Base-by-base conservation (phyloP, 2,329 filamentous ascomycete genomes). In the Ophiocordyceps camponoti-floridani region DNA sequence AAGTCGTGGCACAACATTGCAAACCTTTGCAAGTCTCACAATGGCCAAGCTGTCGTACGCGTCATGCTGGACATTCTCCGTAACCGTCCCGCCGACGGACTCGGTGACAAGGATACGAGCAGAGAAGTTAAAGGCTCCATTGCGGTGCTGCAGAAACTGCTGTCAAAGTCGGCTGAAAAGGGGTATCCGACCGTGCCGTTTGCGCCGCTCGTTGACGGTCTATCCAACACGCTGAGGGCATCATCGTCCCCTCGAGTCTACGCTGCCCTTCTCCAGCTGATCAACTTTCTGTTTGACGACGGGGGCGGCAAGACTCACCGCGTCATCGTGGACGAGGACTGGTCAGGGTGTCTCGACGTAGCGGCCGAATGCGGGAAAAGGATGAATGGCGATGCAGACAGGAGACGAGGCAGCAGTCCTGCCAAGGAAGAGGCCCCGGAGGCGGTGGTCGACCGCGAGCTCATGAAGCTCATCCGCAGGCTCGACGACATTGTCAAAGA, bases 11-110 rank as follows among this genome's bases (percentile, higher is more conserved):
- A 76, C 48, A 79, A 78, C 0, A 65, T 87, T 30, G 70, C 73
- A 54, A 81, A 84, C 50, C 65, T 88, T 0, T 80, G 79, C 63
- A 77, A 70, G 53, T 86, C 82, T 1, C 82, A 86, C 55, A 76
- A 84, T 50, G 81, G 81, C 18, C 79, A 83, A 49, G 74, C 73
- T 33, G 79, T 79, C 1, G 70, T 86, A 41, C 70, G 75, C 45
- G 72, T 80, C 23, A 61, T 85, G 19, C 65, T 85, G 30, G 73
- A 79, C 45, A 72, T 79, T 12, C 61, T 82, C 23, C 68, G 69
- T 40, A 67, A 68, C 44, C 65, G 71, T 35, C 60, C 66, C 2
- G 48, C 55, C 1, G 64, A 68, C 38, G 64, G 62, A n/a, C 57
- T 62, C 45, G 65, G 65, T 48, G 68, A 67, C 46, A 74, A 70